Conservation (phyloP, 164 flowering plant species). For the Magnolia changhungtana region DNA sequence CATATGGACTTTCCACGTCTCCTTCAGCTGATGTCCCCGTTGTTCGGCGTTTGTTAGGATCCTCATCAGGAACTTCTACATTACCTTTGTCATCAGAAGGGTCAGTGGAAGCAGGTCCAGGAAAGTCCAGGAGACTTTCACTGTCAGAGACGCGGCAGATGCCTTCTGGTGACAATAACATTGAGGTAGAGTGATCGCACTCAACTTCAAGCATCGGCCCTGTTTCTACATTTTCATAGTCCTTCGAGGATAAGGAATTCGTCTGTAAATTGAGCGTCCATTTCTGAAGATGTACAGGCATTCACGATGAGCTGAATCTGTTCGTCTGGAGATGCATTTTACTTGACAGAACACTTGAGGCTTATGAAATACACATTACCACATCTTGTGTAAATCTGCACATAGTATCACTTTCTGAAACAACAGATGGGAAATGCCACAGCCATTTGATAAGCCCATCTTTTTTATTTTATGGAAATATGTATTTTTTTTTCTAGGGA, state of each 20-base stretch:
- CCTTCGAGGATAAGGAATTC: slow-evolving; percentile 26
- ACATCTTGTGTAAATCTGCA: slow-evolving; percentile 57
- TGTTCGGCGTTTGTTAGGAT: slow-evolving; percentile 50
- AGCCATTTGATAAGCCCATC: slow-evolving; percentile 19
- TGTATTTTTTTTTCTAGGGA: background rate
- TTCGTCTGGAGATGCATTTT: slow-evolving; percentile 38
- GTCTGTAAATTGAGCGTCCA: slow-evolving; percentile 60
- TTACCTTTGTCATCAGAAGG: slow-evolving; percentile 59
- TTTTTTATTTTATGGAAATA: background rate
- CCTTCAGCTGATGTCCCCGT: slow-evolving; percentile 56
- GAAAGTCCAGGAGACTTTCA: slow-evolving; percentile 55
- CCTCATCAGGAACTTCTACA: slow-evolving; percentile 58
- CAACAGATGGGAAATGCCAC: slow-evolving; percentile 40
- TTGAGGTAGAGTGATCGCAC: slow-evolving; percentile 51
- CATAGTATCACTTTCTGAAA: slow-evolving; percentile 37
- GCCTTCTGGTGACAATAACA: slow-evolving; percentile 57
- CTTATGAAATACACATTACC: slow-evolving; percentile 32
- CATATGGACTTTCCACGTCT: slow-evolving; percentile 52
- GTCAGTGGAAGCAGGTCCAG: slow-evolving; percentile 52
- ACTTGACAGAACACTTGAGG: slow-evolving; percentile 36
- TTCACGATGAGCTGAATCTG: slow-evolving; percentile 36
- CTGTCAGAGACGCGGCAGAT: slow-evolving; percentile 66
- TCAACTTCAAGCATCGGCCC: slow-evolving; percentile 23
- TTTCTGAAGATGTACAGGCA: slow-evolving; percentile 65
- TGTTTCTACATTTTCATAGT: slow-evolving; percentile 31